Percentiles rank a stretch among this genome's conserved stretches.
phyloP scores from a whole-genome alignment of 169 alveolate genomes.

The Plasmodium gonderi region DNA sequence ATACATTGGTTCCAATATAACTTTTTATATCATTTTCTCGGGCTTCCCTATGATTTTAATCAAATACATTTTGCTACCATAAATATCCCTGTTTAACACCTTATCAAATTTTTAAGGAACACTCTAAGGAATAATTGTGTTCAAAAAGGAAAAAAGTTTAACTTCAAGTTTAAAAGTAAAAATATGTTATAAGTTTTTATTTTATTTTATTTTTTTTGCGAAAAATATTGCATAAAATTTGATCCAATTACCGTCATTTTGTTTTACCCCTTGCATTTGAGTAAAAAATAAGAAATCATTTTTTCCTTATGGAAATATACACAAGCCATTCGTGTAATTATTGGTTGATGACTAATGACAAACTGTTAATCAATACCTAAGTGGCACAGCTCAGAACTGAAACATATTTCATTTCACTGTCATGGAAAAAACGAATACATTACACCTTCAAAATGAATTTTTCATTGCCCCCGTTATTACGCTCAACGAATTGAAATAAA shows the following conservation, averaged over 20 bases:
- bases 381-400: not conserved
- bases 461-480: not conserved
- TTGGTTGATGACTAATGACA: not conserved
- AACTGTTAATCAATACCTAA: not conserved
- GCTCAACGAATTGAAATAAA: not conserved
- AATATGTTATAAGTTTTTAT: not conserved
- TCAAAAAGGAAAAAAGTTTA: not conserved
- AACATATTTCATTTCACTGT: not conserved
- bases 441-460: not conserved
- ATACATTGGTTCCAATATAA: not conserved
- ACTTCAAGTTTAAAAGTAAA: not conserved
- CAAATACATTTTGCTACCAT: not conserved
- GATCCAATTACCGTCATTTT: not conserved
- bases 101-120: not conserved
- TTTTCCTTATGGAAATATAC: not conserved
- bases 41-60: not conserved
- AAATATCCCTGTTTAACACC: not conserved
- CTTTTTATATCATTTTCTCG: not conserved
- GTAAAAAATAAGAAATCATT: not conserved
- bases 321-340: not conserved
- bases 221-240: not conserved
- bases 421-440: not conserved
- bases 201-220: not conserved
- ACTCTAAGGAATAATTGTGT: not conserved
- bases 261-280: not conserved